These are phyloP conservation scores for Ascomycota sp. DNA, from an alignment of 2,329 filamentous ascomycete species.

Conservation along the genomic window DNA sequence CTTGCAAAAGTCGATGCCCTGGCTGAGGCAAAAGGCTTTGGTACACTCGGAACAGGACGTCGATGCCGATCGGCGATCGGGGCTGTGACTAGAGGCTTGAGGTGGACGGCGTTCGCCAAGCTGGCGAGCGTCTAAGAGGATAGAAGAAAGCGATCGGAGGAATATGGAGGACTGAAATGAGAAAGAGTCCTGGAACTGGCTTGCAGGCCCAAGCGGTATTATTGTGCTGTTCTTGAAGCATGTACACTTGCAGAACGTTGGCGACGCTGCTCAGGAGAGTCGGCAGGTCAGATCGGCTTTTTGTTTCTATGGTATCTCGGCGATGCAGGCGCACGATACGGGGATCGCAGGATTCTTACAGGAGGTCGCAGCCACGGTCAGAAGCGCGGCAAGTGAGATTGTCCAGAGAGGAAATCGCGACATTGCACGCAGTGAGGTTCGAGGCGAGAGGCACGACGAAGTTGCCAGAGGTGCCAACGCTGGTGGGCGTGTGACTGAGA, in stretches of 20 bases:
- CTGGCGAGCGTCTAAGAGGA: slow-evolving; percentile 4
- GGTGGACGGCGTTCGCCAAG: not conserved
- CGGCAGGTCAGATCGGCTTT: not conserved
- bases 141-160: slow-evolving; percentile 6
- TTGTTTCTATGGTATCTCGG: no score
- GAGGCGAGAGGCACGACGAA: no score
- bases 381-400: no score
- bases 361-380: no score
- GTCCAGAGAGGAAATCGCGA: not conserved
- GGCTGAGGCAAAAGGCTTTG: slow-evolving; percentile 37
- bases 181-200: slow-evolving; percentile 11
- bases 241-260: slow-evolving; percentile 47
- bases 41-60: slow-evolving; percentile 38
- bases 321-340: no score
- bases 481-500: no score
- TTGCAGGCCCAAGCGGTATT: slow-evolving; percentile 30
- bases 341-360: no score
- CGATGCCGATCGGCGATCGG: slow-evolving; percentile 15
- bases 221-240: slow-evolving; percentile 49
- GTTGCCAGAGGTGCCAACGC: no score
- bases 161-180: slow-evolving; percentile 4
- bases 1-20: slow-evolving; percentile 39
- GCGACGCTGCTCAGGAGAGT: slow-evolving; percentile 22
- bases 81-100: not conserved
- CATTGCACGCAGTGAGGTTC: no score